phyloP scores from a whole-genome alignment of 2,329 filamentous ascomycete genomes.

The Beauveria australis region DNA sequence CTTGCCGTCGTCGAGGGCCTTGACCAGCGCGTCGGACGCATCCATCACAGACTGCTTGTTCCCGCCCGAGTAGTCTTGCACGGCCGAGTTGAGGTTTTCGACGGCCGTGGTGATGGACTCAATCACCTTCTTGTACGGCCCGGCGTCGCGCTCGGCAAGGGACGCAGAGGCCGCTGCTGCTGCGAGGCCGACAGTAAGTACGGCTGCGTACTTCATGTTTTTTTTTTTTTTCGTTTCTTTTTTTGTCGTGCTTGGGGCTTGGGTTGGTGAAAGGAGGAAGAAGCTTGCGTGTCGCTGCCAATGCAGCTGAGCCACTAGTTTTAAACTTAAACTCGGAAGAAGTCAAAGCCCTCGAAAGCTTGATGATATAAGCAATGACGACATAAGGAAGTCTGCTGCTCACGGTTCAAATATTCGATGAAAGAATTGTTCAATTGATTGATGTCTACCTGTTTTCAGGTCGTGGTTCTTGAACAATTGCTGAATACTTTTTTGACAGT shows the following conservation, averaged over 20 bases:
- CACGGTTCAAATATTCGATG: neutral
- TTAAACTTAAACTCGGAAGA: neutral
- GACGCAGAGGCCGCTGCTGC: neutral
- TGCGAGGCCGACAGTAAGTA: neutral
- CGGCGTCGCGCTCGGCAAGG: conserved; percentile 7
- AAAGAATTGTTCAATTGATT: neutral
- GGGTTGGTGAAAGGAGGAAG: neutral
- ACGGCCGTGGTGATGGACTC: conserved; percentile 7
- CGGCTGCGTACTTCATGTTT: neutral
- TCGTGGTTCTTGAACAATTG: neutral
- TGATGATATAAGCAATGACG: neutral
- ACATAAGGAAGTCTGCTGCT: neutral
- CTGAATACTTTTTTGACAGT: neutral
- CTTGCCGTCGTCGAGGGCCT: conserved; percentile 7
- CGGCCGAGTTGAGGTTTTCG: conserved; percentile 1
- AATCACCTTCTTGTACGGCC: conserved; percentile 5
- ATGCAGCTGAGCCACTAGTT: neutral
- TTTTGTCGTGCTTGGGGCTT: neutral
- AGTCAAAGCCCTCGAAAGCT: neutral
- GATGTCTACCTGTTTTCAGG: too few species aligned
- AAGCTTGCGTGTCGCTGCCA: neutral
- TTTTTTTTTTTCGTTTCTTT: neutral
- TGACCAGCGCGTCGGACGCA: conserved; percentile 7
- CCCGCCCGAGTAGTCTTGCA: neutral
- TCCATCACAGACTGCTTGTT: conserved; percentile 9